Evolutionary conservation across 2,329 filamentous ascomycete genomes (phyloP), one percentile per base, ranked within the genome.

Genomic region (Claviceps monticola): DNA sequence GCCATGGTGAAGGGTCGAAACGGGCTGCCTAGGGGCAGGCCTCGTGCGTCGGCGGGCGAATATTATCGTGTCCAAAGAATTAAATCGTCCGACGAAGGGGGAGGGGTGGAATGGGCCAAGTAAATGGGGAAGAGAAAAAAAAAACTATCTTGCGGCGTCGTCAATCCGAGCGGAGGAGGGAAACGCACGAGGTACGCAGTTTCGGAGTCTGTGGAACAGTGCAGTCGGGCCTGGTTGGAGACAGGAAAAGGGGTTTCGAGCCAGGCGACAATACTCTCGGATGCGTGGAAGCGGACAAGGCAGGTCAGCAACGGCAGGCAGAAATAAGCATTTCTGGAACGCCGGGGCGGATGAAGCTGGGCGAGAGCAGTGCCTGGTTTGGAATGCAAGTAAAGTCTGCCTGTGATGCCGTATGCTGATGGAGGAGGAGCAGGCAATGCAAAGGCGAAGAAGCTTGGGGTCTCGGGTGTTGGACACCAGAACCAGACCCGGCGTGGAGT

Each of bases 1-100:
- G 88, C 82, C 88, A 93, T 93, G 66, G 63, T 66, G 66, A 60
- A 55, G 56, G 54, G 53, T 37, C 47, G 52, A 38, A 38, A 47
- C 26, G 39, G 54, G 26, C 39, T 46, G 53, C 50, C 50, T 42
- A 34, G 45, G 41, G 53, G 44, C 49, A 51, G 49, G 48, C 38
- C 48, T 50, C 48, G 48, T n/a, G 45, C 46, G 53, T 51, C 39
- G 54, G 43, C 49, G 46, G 51, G 37, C 36, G 34, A 41, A 50
- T 46, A 47, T 17, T 46, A 23, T 42, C 34, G 53, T 45, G 46
- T 48, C 44, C 43, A 48, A 26, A 13, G n/a, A 21, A 38, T 37
- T 5, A 41, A 46, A 21, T 50, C 42, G 50, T 23, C 19, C 17
- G 39, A 19, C 34, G 36, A 26, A n/a, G 36, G 50, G 51, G n/a